phyloP scores from a whole-genome alignment of 31 red algal genomes.

The Porphyra umbilicalis region DNA sequence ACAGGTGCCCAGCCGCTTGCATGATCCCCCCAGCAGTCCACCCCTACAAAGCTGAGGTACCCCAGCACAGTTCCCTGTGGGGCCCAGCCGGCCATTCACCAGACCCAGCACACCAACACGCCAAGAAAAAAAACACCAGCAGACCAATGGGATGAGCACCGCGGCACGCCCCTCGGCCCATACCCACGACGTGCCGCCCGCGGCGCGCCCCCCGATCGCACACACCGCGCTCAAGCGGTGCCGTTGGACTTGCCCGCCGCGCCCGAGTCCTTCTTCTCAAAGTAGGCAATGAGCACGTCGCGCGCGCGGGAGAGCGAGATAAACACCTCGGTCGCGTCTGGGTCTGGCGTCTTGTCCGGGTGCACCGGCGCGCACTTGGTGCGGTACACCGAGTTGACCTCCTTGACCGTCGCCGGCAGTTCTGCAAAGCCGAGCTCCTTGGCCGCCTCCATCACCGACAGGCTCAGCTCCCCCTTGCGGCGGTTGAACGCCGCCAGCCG shows the following conservation, averaged over 20 bases:
- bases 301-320: slow-evolving; percentile 77
- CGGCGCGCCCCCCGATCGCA: too few species aligned
- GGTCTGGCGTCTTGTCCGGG: slow-evolving; percentile 83
- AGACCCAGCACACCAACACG: too few species aligned
- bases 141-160: too few species aligned
- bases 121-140: too few species aligned
- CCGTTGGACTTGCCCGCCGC: background rate
- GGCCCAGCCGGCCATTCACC: too few species aligned
- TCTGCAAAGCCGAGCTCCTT: slow-evolving; percentile 47
- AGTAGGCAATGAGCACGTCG: slow-evolving; percentile 76
- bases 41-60: too few species aligned
- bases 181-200: too few species aligned
- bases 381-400: slow-evolving; percentile 89
- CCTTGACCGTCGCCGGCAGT: slow-evolving; percentile 67
- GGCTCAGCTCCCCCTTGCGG: slow-evolving; percentile 65
- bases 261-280: slow-evolving; percentile 25
- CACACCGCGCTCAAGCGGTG: too few species aligned
- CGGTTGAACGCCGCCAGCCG: slow-evolving; percentile 82
- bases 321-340: slow-evolving; percentile 82
- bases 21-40: too few species aligned
- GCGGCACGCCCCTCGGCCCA: too few species aligned
- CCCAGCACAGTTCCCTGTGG: too few species aligned
- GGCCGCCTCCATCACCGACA: slow-evolving; percentile 69
- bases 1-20: too few species aligned
- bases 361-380: slow-evolving; percentile 82